A percentile compares a stretch with the other conserved stretches of the same genome.
These are phyloP conservation scores for Aaosphaeria arxii DNA, from an alignment of 2,329 filamentous ascomycete genomes.

Conservation along the genomic window DNA sequence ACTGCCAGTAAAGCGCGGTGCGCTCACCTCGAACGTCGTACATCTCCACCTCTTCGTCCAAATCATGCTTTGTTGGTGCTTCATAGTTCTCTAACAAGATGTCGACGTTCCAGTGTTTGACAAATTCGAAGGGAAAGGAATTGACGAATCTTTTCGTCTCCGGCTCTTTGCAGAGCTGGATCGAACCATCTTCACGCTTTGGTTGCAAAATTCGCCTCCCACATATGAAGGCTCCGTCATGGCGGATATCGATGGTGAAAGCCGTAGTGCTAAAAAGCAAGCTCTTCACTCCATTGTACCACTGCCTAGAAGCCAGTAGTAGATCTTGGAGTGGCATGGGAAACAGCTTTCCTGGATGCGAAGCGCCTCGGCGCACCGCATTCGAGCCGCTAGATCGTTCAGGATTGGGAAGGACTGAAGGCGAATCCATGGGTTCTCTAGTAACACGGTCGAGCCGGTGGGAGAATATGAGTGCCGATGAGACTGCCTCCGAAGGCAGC, in stretches of 20 bases:
- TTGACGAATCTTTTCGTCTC: conserved; percentile 20
- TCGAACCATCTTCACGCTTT: conserved; percentile 20
- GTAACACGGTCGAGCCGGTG: conserved; percentile 2
- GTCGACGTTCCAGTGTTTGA: conserved; percentile 33
- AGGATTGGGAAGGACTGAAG: not conserved
- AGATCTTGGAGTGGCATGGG: conserved; percentile 16
- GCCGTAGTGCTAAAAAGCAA: conserved; percentile 23
- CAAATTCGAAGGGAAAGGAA: conserved; percentile 23
- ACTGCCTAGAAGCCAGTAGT: conserved; percentile 22
- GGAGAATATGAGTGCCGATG: conserved; percentile 15
- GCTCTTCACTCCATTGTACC: conserved; percentile 26
- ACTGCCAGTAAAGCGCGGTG: not conserved
- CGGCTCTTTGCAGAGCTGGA: conserved; percentile 12
- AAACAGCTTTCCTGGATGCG: conserved; percentile 6
- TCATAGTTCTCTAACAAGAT: conserved; percentile 27
- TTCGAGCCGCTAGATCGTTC: not conserved
- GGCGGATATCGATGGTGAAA: conserved; percentile 30
- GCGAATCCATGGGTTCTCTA: not conserved
- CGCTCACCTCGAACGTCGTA: conserved; percentile 30
- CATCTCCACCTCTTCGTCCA: conserved; percentile 35
- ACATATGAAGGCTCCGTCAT: conserved; percentile 32
- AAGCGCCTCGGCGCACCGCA: not conserved
- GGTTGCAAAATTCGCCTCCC: conserved; percentile 29
- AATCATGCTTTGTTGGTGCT: conserved; percentile 5
- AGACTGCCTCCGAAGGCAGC: conserved; percentile 21